phyloP scores from a whole-genome alignment of 108 stramenopile species.

The Skeletonema marinoi region DNA sequence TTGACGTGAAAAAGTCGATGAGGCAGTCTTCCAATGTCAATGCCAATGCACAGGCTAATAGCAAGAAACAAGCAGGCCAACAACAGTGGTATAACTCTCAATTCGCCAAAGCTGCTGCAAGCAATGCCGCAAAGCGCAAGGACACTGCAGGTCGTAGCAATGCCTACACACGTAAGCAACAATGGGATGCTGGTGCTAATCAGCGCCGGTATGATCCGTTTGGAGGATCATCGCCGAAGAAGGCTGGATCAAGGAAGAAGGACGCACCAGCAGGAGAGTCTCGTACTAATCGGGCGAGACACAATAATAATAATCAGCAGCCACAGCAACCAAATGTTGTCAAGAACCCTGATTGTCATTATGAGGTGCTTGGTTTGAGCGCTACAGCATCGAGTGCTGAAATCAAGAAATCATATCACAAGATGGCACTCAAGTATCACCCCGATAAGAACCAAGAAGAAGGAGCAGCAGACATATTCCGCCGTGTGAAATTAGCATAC shows the following conservation, averaged over 20 bases:
- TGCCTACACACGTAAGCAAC: conserved; percentile 22
- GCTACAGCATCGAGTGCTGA: conserved; percentile 59
- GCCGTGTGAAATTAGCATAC: conserved; percentile 73
- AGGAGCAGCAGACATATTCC: conserved; percentile 74
- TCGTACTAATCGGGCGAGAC: not conserved
- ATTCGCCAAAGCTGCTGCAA: conserved; percentile 45
- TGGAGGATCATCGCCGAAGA: conserved; percentile 41
- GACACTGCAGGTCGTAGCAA: conserved; percentile 33
- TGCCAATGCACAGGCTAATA: conserved; percentile 26
- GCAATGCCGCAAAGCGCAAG: conserved; percentile 28
- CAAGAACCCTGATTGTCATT: conserved; percentile 44
- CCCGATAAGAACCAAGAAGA: conserved; percentile 78
- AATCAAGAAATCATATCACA: conserved; percentile 82
- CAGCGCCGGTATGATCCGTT: conserved; percentile 80
- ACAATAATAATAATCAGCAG: conserved; percentile 29
- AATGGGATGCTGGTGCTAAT: conserved; percentile 17
- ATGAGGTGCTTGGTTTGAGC: conserved; percentile 61
- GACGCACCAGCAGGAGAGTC: conserved; percentile 21
- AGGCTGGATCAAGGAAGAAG: conserved; percentile 14
- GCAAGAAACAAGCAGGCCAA: conserved; percentile 36
- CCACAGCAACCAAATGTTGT: conserved; percentile 8
- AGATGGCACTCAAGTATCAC: conserved; percentile 75
- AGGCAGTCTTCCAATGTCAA: conserved; percentile 37
- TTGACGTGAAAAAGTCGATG: conserved; percentile 56
- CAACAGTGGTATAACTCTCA: conserved; percentile 51